These are phyloP conservation scores for Calonectria honghensis DNA, from an alignment of 2,329 filamentous ascomycete species.

Conservation along the genomic window DNA sequence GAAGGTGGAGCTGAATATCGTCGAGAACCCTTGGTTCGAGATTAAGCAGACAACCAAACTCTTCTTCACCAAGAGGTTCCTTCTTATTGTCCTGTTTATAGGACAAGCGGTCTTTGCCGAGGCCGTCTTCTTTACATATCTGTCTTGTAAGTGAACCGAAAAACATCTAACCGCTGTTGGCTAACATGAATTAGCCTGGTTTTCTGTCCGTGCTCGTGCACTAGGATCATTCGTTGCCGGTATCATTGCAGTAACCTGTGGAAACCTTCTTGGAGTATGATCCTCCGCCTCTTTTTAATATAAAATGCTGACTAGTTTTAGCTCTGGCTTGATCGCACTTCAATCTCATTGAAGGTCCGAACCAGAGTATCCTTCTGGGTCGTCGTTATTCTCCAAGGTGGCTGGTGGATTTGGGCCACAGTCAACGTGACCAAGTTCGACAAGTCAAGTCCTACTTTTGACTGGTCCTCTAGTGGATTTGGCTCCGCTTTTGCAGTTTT, in stretches of 20 bases:
- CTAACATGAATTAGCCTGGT: slow-evolving; percentile 71
- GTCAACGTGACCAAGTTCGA: slow-evolving; percentile 78
- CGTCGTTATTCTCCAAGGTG: slow-evolving; percentile 76
- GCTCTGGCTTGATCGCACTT: slow-evolving; percentile 76
- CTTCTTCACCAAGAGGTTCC: slow-evolving; percentile 77
- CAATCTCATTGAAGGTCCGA: slow-evolving; percentile 71
- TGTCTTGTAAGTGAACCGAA: slow-evolving; percentile 56
- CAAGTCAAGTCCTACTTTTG: slow-evolving; percentile 74
- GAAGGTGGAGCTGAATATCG: slow-evolving; percentile 75
- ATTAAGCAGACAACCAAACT: slow-evolving; percentile 74
- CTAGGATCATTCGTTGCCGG: slow-evolving; percentile 83
- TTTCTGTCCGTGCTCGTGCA: slow-evolving; percentile 80
- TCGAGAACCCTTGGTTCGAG: slow-evolving; percentile 74
- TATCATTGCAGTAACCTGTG: slow-evolving; percentile 78
- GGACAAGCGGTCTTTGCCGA: slow-evolving; percentile 83
- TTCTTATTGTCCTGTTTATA: slow-evolving; percentile 80
- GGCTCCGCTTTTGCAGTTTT: slow-evolving; percentile 80
- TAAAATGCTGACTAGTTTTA: slow-evolving; percentile 41
- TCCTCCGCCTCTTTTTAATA: slow-evolving; percentile 36
- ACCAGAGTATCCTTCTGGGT: slow-evolving; percentile 73
- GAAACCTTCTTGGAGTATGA: slow-evolving; percentile 78
- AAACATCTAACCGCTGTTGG: no score
- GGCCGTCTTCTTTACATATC: slow-evolving; percentile 83
- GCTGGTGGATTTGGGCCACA: slow-evolving; percentile 84
- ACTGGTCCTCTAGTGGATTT: slow-evolving; percentile 80